phyloP scores from a whole-genome alignment of 257 asterid genomes.

The Penstemon newberryi region DNA sequence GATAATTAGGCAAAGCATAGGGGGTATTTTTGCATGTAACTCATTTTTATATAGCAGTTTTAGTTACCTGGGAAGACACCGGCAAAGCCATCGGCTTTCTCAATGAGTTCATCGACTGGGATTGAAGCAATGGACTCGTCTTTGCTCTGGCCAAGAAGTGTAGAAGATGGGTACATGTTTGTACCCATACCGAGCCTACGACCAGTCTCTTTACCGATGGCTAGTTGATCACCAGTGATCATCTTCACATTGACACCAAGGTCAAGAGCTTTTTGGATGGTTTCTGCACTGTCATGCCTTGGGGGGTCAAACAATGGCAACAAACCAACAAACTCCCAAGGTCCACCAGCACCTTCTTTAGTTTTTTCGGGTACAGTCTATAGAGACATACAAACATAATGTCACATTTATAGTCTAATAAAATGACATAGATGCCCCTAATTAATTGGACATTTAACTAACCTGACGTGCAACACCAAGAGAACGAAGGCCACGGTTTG shows the following conservation, averaged over 20 bases:
- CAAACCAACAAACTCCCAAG: slow-evolving; percentile 85
- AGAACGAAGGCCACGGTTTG: slow-evolving; percentile 92
- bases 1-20: too few species aligned
- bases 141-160: slow-evolving; percentile 76
- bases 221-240: slow-evolving; percentile 94
- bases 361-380: slow-evolving; percentile 66
- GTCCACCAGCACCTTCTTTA: slow-evolving; percentile 62
- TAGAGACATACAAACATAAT: neutral
- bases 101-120: slow-evolving; percentile 84
- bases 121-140: slow-evolving; percentile 70
- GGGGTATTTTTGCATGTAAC: too few species aligned
- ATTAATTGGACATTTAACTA: neutral
- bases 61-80: slow-evolving; percentile 87
- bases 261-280: slow-evolving; percentile 76
- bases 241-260: slow-evolving; percentile 92
- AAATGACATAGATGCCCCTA: neutral
- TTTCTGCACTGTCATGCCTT: slow-evolving; percentile 92
- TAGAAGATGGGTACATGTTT: slow-evolving; percentile 94
- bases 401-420: neutral
- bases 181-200: slow-evolving; percentile 96
- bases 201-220: slow-evolving; percentile 90
- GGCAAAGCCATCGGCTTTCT: slow-evolving; percentile 93
- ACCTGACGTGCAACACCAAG: slow-evolving; percentile 79
- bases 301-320: slow-evolving; percentile 93
- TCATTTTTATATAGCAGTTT: too few species aligned